These are phyloP conservation scores for Glarea lozoyensis DNA, from an alignment of 495 filamentous ascomycete genomes.

Conservation along the genomic window DNA sequence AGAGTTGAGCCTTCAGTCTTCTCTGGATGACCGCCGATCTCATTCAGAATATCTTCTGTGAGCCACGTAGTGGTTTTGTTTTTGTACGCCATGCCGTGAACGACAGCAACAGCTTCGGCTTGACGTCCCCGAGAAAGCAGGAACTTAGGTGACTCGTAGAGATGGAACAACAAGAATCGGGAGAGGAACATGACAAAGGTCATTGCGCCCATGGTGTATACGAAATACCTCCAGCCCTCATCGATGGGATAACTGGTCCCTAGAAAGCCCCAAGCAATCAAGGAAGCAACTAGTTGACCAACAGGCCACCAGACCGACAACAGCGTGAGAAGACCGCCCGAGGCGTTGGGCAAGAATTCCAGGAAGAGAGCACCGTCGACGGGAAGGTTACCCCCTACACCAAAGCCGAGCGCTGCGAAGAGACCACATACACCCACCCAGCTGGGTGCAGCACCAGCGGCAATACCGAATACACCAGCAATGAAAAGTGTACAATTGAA, in stretches of 20 bases:
- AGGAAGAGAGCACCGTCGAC: conserved; percentile 74
- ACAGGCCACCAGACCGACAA: conserved; percentile 77
- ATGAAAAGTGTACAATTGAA: conserved; percentile 71
- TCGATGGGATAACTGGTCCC: conserved; percentile 53
- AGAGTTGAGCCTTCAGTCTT: conserved; percentile 23
- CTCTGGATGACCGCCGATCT: conserved; percentile 33
- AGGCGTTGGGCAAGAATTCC: conserved; percentile 70
- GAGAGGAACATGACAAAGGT: conserved; percentile 63
- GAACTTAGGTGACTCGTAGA: conserved; percentile 79
- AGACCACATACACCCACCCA: conserved; percentile 55
- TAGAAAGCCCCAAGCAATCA: conserved; percentile 74
- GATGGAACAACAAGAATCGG: conserved; percentile 72
- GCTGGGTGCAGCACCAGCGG: conserved; percentile 57
- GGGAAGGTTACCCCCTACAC: conserved; percentile 64
- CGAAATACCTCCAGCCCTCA: conserved; percentile 73
- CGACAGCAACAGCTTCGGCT: conserved; percentile 62
- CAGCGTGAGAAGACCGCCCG: conserved; percentile 67
- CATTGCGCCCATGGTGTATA: conserved; percentile 61
- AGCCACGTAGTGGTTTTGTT: conserved; percentile 59
- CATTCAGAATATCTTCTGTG: conserved; percentile 49
- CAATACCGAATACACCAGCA: conserved; percentile 62
- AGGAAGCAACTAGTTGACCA: conserved; percentile 58
- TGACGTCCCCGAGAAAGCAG: conserved; percentile 68
- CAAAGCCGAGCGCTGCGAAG: conserved; percentile 39
- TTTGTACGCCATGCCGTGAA: conserved; percentile 63